Evolutionary conservation across 768 basidiomycete species (phyloP), one percentile per base, ranked within the genome.

Genomic region (Calocybe gangraenosa): DNA sequence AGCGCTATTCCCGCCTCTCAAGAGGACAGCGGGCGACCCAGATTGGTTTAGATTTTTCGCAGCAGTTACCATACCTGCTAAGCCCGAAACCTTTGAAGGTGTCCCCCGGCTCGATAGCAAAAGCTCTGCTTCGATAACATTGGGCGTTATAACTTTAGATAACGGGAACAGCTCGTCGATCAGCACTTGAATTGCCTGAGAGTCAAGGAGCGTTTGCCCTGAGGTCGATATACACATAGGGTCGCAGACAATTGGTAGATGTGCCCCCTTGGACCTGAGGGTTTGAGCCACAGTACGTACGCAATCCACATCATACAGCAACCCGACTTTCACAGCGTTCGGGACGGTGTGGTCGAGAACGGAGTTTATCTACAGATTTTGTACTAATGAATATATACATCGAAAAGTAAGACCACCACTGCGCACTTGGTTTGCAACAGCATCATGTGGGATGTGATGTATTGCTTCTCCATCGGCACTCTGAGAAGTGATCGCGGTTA

Each of bases 181-280:
- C 49, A 96, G 54, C 2, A 73, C 69, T 7, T 72, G 60, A 44
- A 93, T 57, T 0, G 93, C 91, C 9, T 79, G 75, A 13, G 75
- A 65, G 4, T 82, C 71, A 7, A 96, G 71, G 1, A 97, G 73
- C 6, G 73, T 78, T 57, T 93, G 88, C 2, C 92, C 92, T 0
- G 89, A 91, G 0, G 93, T 95, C 2, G 90, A 91, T 1, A 95
- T 87, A 57, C 84, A 92, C 8, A 97, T 92, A 0, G 93, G 92
- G 58, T 97, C 93, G 49, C 89, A 80, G 20, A 95, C 78, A 15
- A 93, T 65, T 0, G 82, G 74, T 21, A 64, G 51, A 8, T 47
- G 48, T 9, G 56, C 49, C 4, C 46, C 28, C 14, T 53, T 42
- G 0, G 52, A 34, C 34, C 62, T 72, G 34, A 93, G 71, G 9